Evolutionary conservation across 2,329 filamentous ascomycete species (phyloP), one percentile per base, ranked within the genome.

Genomic region (Verticillium isaacii): DNA sequence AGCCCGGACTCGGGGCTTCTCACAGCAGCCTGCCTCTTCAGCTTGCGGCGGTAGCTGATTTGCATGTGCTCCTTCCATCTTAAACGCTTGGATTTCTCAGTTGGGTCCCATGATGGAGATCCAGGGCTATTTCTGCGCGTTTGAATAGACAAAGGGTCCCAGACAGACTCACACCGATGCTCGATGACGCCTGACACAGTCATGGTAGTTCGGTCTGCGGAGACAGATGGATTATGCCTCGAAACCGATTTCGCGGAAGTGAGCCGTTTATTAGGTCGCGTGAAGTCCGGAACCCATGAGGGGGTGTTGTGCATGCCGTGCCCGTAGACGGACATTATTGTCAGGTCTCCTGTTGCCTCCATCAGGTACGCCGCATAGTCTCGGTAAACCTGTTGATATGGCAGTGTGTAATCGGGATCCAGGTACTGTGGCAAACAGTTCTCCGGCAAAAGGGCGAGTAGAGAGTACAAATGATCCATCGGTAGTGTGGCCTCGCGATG

Each of bases 381-480:
- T 15, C 17, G 37, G 14, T 19, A 41, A 15, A 41, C 17, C 5
- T 41, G 14, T n/a, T 41, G 14, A 5, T 41, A 41, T 12, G 37
- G 15, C 37, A 41, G 12, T 1, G 14, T 17, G 37, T 41, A 41
- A 12, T 41, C 37, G 15, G 37, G 37, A 17, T n/a, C 6, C 37
- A 41, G 37, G 6, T 17, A 17, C 14, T 12, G 37, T 15, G 37
- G 17, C 15, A 41, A 41, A 15, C 14, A 1, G 3, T 41, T 15
- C 14, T 41, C 37, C 2, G 37, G 37, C 14, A 41, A 5, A 17
- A 41, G 37, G 37, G 67, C 68, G 32, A 68, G 61, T 29, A 67
- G 58, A 5, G 69, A 64, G 59, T 68, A 69, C 1, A 70, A 59
- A 45, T 68, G 68, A 52, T 70, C 69, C 9, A 62, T 58, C 15